A percentile compares a stretch with the other conserved stretches of the same genome.
Evolutionary conservation across 108 stramenopile genomes (phyloP).

Genomic region (Aurantiochytrium sp.): DNA sequence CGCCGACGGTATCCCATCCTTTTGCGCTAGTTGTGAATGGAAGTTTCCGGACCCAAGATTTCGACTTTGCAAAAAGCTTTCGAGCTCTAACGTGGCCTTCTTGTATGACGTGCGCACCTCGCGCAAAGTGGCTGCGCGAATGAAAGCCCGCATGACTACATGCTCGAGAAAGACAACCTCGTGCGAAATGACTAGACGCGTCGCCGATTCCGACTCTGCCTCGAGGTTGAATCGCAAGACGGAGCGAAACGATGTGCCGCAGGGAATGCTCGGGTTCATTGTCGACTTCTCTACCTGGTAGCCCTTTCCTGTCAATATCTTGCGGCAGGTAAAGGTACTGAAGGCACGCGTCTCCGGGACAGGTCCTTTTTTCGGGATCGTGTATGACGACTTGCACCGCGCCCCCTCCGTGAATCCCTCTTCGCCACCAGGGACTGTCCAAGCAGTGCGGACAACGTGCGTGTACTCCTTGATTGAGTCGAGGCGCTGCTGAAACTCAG

Average conservation of each 20-base stretch:
- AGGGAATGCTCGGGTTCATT: background rate
- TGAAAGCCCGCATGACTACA: background rate
- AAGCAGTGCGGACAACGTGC: background rate
- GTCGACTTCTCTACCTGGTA: background rate
- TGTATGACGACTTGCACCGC: background rate
- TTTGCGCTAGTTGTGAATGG: too few relatives aligned
- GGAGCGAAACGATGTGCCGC: background rate
- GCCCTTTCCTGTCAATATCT: background rate
- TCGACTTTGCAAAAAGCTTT: background rate
- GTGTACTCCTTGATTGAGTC: background rate
- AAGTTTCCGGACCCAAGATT: background rate
- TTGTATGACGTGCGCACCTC: background rate
- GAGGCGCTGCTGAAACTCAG: background rate
- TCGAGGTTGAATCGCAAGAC: background rate
- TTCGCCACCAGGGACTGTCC: background rate
- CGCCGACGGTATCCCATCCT: background rate
- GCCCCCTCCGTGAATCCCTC: background rate
- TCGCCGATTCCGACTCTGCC: background rate
- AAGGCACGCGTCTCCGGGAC: background rate
- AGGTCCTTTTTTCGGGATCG: background rate
- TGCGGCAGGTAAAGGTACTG: background rate
- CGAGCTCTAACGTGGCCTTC: background rate
- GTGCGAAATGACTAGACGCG: background rate
- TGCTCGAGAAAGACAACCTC: background rate
- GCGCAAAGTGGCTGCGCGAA: background rate